Conservation (phyloP, 495 filamentous ascomycete genomes). For the Lindgomyces ingoldianus region DNA sequence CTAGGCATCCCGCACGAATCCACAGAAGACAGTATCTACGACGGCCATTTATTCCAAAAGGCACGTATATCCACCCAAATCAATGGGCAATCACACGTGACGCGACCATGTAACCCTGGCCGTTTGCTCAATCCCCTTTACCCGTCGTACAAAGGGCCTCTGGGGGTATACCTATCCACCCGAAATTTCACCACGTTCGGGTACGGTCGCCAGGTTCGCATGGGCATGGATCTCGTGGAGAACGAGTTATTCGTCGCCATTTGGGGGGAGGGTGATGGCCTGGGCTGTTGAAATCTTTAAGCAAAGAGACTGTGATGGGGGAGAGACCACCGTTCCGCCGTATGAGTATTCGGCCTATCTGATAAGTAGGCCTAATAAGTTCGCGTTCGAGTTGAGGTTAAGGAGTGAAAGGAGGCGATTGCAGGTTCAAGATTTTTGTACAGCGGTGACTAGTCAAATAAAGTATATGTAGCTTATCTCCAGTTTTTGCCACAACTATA, state of each 20-base stretch:
- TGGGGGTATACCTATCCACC: constrained; percentile 53
- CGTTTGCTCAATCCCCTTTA: constrained; percentile 47
- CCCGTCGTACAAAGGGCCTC: constrained; percentile 55
- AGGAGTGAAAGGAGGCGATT: constrained; percentile 40
- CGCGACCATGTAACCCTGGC: constrained; percentile 38
- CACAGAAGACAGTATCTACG: constrained; percentile 43
- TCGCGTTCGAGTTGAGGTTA: constrained; percentile 51
- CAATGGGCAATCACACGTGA: constrained; percentile 43
- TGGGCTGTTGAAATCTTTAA: constrained; percentile 47
- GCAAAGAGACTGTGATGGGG: constrained; percentile 45
- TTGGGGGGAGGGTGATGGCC: constrained; percentile 58
- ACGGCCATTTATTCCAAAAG: constrained; percentile 44
- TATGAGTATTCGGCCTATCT: constrained; percentile 55
- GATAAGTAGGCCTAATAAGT: constrained; percentile 55
- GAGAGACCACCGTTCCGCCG: constrained; percentile 51
- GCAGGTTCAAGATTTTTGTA: not conserved
- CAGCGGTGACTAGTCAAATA: not conserved
- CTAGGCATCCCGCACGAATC: constrained; percentile 40
- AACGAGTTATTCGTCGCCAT: constrained; percentile 57
- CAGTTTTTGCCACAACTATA: too few species aligned
- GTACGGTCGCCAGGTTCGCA: constrained; percentile 58
- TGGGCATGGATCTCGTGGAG: constrained; percentile 55
- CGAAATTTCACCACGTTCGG: constrained; percentile 56
- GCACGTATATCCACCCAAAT: constrained; percentile 39
- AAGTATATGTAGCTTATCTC: too few species aligned